Percentiles rank a stretch among this genome's conserved stretches.
Conservation (phyloP, 345 rosid species). For the Corchorus olitorius region DNA sequence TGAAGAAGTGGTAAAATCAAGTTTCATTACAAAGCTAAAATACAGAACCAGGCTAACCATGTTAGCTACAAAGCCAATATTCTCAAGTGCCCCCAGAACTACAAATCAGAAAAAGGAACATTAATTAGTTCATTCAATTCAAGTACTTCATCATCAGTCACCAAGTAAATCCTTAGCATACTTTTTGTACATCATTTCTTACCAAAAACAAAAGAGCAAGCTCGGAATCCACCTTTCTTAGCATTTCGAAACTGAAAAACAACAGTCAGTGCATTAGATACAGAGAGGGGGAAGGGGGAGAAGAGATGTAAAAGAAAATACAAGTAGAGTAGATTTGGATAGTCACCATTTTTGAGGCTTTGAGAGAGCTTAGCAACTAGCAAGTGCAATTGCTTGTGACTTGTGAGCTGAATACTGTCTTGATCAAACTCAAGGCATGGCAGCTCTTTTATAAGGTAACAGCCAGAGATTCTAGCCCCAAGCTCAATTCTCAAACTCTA, state of each 20-base stretch:
- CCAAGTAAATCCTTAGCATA: not conserved
- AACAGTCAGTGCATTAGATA: not conserved
- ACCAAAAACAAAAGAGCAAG: slow-evolving; percentile 43
- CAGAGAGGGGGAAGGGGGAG: not conserved
- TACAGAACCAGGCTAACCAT: slow-evolving; percentile 32
- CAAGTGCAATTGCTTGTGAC: not conserved
- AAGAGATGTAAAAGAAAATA: not conserved
- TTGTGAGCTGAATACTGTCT: not conserved
- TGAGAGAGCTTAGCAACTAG: not conserved
- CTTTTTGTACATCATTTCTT: not conserved
- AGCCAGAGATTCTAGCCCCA: slow-evolving; percentile 3
- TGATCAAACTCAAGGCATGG: slow-evolving; percentile 2
- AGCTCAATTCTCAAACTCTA: not conserved
- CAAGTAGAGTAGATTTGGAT: not conserved
- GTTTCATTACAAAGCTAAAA: slow-evolving; percentile 17
- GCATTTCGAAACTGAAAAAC: not conserved
- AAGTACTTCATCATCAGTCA: not conserved
- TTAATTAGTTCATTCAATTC: slow-evolving; percentile 7
- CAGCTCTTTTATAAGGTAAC: not conserved
- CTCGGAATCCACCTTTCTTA: slow-evolving; percentile 47
- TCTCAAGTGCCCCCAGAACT: slow-evolving; percentile 30
- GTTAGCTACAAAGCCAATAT: slow-evolving; percentile 34
- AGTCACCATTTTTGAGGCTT: slow-evolving; percentile 15
- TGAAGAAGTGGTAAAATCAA: slow-evolving; percentile 23
- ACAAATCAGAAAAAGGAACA: slow-evolving; percentile 4